Conservation (phyloP, 768 basidiomycete genomes). For the Mrakia frigida region DNA sequence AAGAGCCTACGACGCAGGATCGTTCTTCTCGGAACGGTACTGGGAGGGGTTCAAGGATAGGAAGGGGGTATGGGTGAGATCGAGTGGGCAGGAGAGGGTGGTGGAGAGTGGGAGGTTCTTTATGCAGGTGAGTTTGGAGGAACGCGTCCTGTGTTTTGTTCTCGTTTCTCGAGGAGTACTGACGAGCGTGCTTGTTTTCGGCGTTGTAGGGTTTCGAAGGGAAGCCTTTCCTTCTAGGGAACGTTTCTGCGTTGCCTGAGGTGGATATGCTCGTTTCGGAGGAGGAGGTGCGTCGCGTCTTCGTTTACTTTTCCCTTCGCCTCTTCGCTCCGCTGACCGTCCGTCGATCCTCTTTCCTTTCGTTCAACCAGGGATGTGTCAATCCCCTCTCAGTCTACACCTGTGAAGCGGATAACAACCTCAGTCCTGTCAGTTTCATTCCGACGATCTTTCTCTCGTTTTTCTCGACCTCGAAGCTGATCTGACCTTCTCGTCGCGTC, state of each 20-base stretch:
- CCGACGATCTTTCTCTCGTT: neutral
- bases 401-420: neutral
- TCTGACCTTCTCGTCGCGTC: neutral
- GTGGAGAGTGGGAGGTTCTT: conserved; percentile 65
- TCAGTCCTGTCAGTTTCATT: neutral
- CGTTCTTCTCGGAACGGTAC: conserved; percentile 56
- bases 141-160: conserved; percentile 46
- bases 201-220: conserved; percentile 49
- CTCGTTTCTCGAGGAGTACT: conserved; percentile 47
- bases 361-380: neutral
- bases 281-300: conserved; percentile 37
- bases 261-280: conserved; percentile 9
- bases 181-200: conserved; percentile 51
- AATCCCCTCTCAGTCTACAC: neutral
- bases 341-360: neutral
- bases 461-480: neutral
- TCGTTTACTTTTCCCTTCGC: neutral
- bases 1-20: conserved; percentile 49
- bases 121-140: conserved; percentile 47
- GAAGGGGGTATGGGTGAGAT: conserved; percentile 53
- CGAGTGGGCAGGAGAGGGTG: conserved; percentile 56
- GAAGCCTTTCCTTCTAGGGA: conserved; percentile 1
- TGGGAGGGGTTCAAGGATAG: conserved; percentile 46
- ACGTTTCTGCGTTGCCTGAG: conserved; percentile 1
- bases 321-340: neutral